Conservation (phyloP, 225 moss, liverwort and hornwort species). For the Sphagnum contortum region DNA sequence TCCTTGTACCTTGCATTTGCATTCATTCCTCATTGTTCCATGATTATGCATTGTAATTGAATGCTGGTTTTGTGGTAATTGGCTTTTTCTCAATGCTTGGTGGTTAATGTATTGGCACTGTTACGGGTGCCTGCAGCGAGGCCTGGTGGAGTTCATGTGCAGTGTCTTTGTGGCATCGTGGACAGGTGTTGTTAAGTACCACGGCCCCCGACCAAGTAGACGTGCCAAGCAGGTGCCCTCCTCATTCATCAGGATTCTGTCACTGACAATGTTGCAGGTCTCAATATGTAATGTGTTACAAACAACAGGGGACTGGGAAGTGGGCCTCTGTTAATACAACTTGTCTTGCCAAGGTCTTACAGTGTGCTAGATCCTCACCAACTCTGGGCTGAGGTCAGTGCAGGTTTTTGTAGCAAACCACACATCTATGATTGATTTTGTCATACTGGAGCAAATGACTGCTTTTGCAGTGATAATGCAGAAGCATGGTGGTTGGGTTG, state of each 20-base stretch:
- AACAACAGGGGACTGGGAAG: no score
- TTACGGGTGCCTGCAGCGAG: conserved; percentile 35
- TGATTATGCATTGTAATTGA: no score
- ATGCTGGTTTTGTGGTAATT: no score
- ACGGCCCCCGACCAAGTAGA: conserved; percentile 88
- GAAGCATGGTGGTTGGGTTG: conserved; percentile 99
- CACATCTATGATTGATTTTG: conserved; percentile 98
- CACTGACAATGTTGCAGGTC: no score
- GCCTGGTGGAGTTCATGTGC: conserved; percentile 95
- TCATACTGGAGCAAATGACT: conserved; percentile 96
- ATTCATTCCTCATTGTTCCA: background rate
- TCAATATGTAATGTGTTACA: background rate
- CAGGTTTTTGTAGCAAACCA: conserved; percentile 99
- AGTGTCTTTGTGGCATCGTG: conserved; percentile 94
- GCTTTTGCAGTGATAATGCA: conserved; percentile 98
- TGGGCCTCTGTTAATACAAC: no score
- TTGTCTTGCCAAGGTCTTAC: no score
- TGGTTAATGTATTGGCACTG: no score
- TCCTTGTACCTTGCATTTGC: background rate
- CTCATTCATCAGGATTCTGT: background rate
- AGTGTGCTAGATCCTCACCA: no score
- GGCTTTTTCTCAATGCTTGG: no score
- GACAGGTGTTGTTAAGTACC: conserved; percentile 90
- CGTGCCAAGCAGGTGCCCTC: conserved; percentile 73
- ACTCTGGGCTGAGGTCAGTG: background rate